Conservation (phyloP, 345 rosid genomes). For the Anacardium occidentale region DNA sequence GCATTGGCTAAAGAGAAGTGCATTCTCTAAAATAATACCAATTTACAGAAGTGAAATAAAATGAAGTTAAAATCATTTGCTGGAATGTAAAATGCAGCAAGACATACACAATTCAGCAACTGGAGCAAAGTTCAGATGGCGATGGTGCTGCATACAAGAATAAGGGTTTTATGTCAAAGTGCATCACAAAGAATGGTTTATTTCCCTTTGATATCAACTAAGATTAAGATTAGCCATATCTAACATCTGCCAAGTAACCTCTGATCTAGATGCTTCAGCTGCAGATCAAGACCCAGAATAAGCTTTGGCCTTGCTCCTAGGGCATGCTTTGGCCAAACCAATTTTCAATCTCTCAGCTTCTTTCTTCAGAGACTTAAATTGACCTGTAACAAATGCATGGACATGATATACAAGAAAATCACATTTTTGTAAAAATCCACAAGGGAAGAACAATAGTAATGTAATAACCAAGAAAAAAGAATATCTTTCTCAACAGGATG, state of each 20-base stretch:
- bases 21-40: not conserved
- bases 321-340: conserved; percentile 27
- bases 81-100: not conserved
- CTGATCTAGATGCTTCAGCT: conserved; percentile 33
- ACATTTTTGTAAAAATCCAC: not conserved
- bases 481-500: not conserved
- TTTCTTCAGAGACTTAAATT: conserved; percentile 54
- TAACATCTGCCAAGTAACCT: conserved; percentile 48
- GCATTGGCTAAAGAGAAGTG: not conserved
- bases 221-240: conserved; percentile 56
- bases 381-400: conserved; percentile 36
- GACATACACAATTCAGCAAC: conserved; percentile 4
- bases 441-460: not conserved
- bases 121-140: not conserved
- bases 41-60: not conserved
- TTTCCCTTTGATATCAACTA: conserved; percentile 33
- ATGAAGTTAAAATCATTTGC: not conserved
- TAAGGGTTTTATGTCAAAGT: not conserved
- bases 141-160: conserved; percentile 1
- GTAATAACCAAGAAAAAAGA: not conserved
- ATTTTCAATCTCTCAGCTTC: conserved; percentile 59
- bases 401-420: not conserved
- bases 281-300: conserved; percentile 32
- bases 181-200: not conserved
- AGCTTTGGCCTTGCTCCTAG: conserved; percentile 30